Base-by-base conservation (phyloP, 1,284 basidiomycete genomes). In the Puccinia polysora region DNA sequence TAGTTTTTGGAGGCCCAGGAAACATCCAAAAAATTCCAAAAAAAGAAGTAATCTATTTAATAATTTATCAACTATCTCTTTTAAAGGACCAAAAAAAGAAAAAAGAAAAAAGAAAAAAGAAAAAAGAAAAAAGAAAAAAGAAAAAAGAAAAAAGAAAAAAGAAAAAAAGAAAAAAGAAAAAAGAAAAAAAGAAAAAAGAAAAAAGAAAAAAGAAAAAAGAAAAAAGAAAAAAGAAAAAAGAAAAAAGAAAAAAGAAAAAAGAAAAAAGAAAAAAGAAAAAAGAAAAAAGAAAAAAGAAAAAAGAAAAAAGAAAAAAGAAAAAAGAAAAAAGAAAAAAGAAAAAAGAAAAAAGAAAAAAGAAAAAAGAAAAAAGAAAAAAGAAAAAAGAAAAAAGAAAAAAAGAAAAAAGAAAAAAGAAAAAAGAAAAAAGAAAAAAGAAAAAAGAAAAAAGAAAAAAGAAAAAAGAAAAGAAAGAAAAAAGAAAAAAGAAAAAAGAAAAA, bases 401-500 rank as follows among this genome's bases (percentile, higher is more conserved):
- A 20, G 40, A 30, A 36, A 30, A 14, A 20, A 25, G 10, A 25
- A 6, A 32, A 32, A 32, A 34, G 32, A 23, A 30, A 23, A 56
- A 23, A 56, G 23, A 56, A 23, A 56, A 23, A 56, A 12, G 32
- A 34, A 56, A 56, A 15, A 32, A 10, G 8, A 34, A 52, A 18
- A 52, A 14, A 23, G 23, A 18, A 23, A 52, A 14, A 23, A 23
- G 14, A 23, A 52, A 14, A 23, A 18, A 23, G 20, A 52, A 12
- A 52, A 8, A 23, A 23, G 20, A 12, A 8, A 52, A 52, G 23
- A 52, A 14, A n/a, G 8, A 56, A 32, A 32, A 30, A 58, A 58
- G 32, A 58, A 30, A 28, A 58, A 58, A 28, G 32, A 30, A 34
- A 58, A 38, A 59, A 59, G 38, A 59, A 7, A 59, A 59, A 36